Base-by-base conservation (phyloP, 768 basidiomycete genomes). In the Rhodosporidiobolus sp. region DNA sequence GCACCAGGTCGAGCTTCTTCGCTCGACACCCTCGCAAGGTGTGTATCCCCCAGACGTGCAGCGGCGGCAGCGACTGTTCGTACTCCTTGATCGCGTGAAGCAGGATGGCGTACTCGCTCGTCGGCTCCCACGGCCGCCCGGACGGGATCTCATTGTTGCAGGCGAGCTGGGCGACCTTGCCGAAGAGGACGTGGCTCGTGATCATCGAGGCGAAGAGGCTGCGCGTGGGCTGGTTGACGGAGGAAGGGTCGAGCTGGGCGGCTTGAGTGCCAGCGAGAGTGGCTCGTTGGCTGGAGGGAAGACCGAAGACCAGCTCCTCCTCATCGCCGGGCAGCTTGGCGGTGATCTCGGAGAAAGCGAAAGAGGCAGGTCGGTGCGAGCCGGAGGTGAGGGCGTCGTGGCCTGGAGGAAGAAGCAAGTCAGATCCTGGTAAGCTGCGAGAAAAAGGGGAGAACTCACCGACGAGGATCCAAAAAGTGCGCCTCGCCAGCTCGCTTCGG, bases 121-220 rank as follows among this genome's bases (percentile, higher is more conserved):
- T 30, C 22, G 16, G 34, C 24, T 38, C 50, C 63, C 63, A 63
- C 26, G 63, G 63, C 34, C 12, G 22, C 5, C 30, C 16, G 4
- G 22, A 17, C 3, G 30, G 19, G 4, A 26, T 6, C n/a, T 63
- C 50, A 14, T 16, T 30, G 12, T 30, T 34, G 11, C 22, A 52
- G 1, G 63, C 35, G 16, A 35, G n/a, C 35, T 30, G 16, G 26
- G 63, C 52, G 26, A 63, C 63, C 52, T 54, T 52, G 28, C 63
- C 52, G 49, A 50, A 63, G 17, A 38, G n/a, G 35, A n/a, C 9
- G 34, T 63, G 50, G 26, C 16, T 14, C 22, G 24, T 30, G 6
- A 53, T 10, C 50, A 63, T 52, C 34, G 50, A 26, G 22, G 52
- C 50, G 38, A 63, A 63, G 35, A 63, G 63, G 5, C 35, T 28